phyloP scores from a whole-genome alignment of 2,329 filamentous ascomycete species.

The Diplodia intermedia region DNA sequence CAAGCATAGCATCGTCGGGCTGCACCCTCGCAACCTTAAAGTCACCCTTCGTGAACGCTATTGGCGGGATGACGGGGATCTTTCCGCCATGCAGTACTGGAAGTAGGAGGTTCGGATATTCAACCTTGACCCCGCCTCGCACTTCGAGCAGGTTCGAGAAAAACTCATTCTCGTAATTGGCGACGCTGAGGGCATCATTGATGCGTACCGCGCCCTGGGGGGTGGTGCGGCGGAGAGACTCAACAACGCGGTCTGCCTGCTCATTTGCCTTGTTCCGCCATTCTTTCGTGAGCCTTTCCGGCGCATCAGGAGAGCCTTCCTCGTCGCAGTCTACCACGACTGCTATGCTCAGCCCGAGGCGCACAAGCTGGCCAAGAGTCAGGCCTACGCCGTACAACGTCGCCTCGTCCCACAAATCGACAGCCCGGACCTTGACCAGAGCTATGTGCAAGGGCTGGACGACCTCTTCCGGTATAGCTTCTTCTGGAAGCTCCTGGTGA shows the following conservation, averaged over 20 bases:
- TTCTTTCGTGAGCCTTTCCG: conserved; percentile 40
- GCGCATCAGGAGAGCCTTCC: conserved; percentile 44
- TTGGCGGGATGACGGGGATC: conserved; percentile 72
- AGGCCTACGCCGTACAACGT: conserved; percentile 78
- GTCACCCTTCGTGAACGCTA: conserved; percentile 63
- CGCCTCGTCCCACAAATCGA: conserved; percentile 72
- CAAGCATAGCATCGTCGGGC: conserved; percentile 72
- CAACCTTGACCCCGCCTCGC: conserved; percentile 49
- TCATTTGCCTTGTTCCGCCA: conserved; percentile 59
- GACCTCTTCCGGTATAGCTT: conserved; percentile 36
- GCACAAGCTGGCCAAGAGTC: conserved; percentile 82
- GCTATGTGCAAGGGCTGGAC: conserved; percentile 73
- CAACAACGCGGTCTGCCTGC: conserved; percentile 76
- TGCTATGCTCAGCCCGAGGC: conserved; percentile 80
- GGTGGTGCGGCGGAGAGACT: conserved; percentile 74
- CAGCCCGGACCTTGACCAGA: conserved; percentile 80
- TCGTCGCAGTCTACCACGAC: conserved; percentile 78
- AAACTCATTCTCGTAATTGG: conserved; percentile 42
- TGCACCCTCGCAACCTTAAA: conserved; percentile 50
- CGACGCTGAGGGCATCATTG: conserved; percentile 60
- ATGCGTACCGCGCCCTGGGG: conserved; percentile 73
- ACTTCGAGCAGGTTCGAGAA: conserved; percentile 44
- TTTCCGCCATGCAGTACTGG: conserved; percentile 71
- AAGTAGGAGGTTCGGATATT: conserved; percentile 62
- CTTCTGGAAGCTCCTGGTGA: conserved; percentile 56